Evolutionary conservation across 495 filamentous ascomycete genomes (phyloP).

Genomic region (Lentithecium fluviatile): DNA sequence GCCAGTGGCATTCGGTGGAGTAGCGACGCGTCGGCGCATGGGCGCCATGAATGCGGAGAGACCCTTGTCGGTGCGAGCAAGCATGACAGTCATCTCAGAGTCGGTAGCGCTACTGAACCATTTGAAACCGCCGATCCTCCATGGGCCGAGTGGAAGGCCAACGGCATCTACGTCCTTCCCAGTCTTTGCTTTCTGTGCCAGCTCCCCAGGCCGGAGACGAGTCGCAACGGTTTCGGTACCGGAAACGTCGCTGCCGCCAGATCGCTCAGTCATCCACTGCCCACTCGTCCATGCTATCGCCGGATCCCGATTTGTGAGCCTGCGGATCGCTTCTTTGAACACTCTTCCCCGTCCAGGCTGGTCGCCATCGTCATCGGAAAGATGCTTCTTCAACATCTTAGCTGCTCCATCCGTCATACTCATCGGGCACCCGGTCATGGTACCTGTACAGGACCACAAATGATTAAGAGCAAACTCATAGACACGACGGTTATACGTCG

Average conservation of each 20-base stretch:
- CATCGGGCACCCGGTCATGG: conserved; percentile 63
- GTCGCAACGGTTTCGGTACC: conserved; percentile 67
- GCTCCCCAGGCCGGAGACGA: conserved; percentile 25
- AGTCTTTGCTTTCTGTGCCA: conserved; percentile 1
- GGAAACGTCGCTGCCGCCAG: conserved; percentile 71
- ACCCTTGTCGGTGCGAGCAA: conserved; percentile 58
- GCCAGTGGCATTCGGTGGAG: conserved; percentile 23
- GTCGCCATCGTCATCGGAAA: conserved; percentile 38
- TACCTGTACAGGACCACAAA: conserved; percentile 62
- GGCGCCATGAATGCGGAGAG: conserved; percentile 69
- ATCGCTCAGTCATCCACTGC: conserved; percentile 86
- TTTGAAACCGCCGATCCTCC: conserved; percentile 67
- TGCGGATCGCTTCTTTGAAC: conserved; percentile 52
- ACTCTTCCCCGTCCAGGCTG: conserved; percentile 42
- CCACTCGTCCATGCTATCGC: conserved; percentile 68
- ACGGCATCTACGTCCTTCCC: conserved; percentile 38
- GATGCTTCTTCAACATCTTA: conserved; percentile 56
- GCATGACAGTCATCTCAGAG: conserved; percentile 65
- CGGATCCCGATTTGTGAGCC: conserved; percentile 58
- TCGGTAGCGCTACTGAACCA: conserved; percentile 78
- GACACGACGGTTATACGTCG: conserved; percentile 53
- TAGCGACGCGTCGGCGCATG: conserved; percentile 50
- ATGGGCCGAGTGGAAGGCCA: conserved; percentile 55
- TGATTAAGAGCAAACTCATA: conserved; percentile 61
- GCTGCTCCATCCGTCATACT: conserved; percentile 73